Evolutionary conservation across 2,329 filamentous ascomycete genomes (phyloP).

Genomic region (Aspergillus intermedius): DNA sequence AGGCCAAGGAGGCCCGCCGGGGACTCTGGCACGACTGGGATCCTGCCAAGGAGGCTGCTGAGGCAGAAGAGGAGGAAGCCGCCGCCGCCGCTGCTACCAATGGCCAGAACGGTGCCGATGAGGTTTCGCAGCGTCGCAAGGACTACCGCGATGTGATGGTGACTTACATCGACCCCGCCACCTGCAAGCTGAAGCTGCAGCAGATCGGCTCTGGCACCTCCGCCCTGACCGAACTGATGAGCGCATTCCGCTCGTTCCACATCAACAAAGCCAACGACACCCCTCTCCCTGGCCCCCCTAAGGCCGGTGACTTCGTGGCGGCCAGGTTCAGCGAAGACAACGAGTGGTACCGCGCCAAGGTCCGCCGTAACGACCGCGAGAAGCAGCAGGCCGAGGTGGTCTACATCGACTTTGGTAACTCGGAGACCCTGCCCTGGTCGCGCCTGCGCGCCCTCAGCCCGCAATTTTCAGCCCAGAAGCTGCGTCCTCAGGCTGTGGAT

Average conservation of each 20-base stretch:
- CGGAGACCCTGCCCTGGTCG: conserved; percentile 79
- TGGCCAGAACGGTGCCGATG: conserved; percentile 47
- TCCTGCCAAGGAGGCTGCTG: conserved; percentile 71
- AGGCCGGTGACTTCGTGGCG: conserved; percentile 84
- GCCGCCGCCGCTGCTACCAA: conserved; percentile 30
- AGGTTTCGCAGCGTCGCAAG: conserved; percentile 59
- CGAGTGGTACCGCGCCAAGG: conserved; percentile 88
- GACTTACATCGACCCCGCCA: conserved; percentile 74
- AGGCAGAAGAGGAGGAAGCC: conserved; percentile 42
- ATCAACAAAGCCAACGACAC: conserved; percentile 73
- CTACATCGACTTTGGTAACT: conserved; percentile 96
- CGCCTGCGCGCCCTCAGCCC: conserved; percentile 71
- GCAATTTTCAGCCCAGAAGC: conserved; percentile 72
- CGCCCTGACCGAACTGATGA: conserved; percentile 81
- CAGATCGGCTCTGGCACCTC: conserved; percentile 80
- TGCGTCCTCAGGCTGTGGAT: conserved; percentile 81
- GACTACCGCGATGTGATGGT: conserved; percentile 94
- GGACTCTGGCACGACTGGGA: conserved; percentile 93
- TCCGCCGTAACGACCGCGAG: conserved; percentile 87
- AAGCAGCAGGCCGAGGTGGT: conserved; percentile 83
- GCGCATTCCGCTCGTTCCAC: conserved; percentile 84
- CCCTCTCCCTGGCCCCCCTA: conserved; percentile 67
- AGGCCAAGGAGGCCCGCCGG: conserved; percentile 81
- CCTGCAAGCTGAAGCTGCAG: conserved; percentile 81
- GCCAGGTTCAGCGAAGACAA: conserved; percentile 85